A percentile compares a stretch with the other conserved stretches of the same genome.
These are phyloP conservation scores for Termitomyces sp. DNA, from an alignment of 768 basidiomycete genomes.

Conservation along the genomic window DNA sequence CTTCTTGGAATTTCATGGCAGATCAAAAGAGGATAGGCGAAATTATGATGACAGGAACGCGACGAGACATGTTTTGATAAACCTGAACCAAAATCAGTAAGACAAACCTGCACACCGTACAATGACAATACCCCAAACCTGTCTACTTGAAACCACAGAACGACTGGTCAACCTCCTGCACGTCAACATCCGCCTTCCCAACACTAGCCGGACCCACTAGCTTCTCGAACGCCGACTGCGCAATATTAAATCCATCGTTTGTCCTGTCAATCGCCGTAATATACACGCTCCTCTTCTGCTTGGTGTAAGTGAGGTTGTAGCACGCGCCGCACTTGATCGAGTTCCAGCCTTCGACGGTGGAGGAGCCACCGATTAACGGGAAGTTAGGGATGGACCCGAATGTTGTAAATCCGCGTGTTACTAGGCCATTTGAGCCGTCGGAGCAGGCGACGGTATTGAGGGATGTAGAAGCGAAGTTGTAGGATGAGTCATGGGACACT, in stretches of 20 bases:
- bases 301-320: slow-evolving; percentile 42
- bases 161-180: slow-evolving; percentile 1
- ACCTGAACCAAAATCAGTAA: not conserved
- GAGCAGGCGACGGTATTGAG: slow-evolving; percentile 42
- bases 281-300: slow-evolving; percentile 25
- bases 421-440: slow-evolving; percentile 40
- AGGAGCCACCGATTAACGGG: slow-evolving; percentile 46
- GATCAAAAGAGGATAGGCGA: too few relatives aligned
- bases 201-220: slow-evolving; percentile 15
- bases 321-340: slow-evolving; percentile 48
- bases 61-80: not conserved
- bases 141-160: slow-evolving; percentile 13
- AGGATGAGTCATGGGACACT: slow-evolving; percentile 33
- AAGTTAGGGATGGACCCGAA: slow-evolving; percentile 44
- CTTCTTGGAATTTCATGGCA: not conserved
- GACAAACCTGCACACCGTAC: not conserved
- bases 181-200: slow-evolving; percentile 9
- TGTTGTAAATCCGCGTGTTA: slow-evolving; percentile 32
- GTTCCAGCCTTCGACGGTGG: slow-evolving; percentile 37
- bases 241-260: slow-evolving; percentile 17
- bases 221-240: slow-evolving; percentile 23
- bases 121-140: not conserved
- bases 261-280: slow-evolving; percentile 42
- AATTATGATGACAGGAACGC: not conserved
- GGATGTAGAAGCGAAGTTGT: slow-evolving; percentile 27